Evolutionary conservation across 2,329 filamentous ascomycete species (phyloP), one percentile per base, ranked within the genome.

Genomic region (Trichothecium sympodiale): DNA sequence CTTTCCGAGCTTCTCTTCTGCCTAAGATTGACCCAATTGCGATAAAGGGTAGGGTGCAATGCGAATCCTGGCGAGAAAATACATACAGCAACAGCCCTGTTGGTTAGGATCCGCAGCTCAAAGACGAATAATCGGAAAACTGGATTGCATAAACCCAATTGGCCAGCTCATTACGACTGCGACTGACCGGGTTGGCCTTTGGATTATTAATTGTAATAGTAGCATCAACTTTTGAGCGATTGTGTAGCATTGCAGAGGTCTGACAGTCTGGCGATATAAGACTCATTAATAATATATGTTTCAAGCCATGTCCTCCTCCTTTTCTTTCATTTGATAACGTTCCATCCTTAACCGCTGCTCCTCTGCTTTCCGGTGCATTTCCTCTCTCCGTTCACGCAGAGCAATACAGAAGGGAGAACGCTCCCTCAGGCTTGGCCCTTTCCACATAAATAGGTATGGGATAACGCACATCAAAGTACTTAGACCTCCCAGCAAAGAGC

Each of bases 391-490:
- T 51, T 69, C 55, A 36, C 61, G 61, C 37, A 83, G 50, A 32
- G 72, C 71, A 46, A 73, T 70, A 46, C 77, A 83, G 45, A 82
- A 83, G 40, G 61, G 67, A 35, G 69, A 76, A 9, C 65, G 65
- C 17, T 61, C 64, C 17, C 77, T 63, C 30, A 83, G 72, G 27
- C 46, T 52, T 29, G 67, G 61, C 3, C 69, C 69, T 43, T 71
- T 67, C 64, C 67, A 71, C 33, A 73, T 61, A 37, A 73, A 73
- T 17, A 70, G 35, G 42, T 68, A 71, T 0, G 69, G 69, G 5
- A 72, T 62, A 16, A 56, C 44, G 38, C 64, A 68, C 59, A 73
- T 70, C 26, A 66, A 42, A 15, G 66, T 53, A 40, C 64, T 69
- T 3, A 73, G 47, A 0, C 66, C 67, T 7, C 63, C 69, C 2